Percentiles rank a stretch among this genome's conserved stretches.
Evolutionary conservation across 2,329 filamentous ascomycete species (phyloP).

Genomic region (Cercospora zeina): DNA sequence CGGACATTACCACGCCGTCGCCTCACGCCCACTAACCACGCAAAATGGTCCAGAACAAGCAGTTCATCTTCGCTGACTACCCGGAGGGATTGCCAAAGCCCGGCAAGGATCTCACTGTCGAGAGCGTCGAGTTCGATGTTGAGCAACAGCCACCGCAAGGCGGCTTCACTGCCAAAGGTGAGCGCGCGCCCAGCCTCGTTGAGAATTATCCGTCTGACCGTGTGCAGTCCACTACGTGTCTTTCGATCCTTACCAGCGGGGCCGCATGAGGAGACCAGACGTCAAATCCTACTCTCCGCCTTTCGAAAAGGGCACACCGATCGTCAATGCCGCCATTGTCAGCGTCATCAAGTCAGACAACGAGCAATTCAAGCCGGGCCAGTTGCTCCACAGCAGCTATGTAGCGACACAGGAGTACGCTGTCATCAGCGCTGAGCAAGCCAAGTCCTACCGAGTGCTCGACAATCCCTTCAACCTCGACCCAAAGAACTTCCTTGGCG

Average conservation of each 20-base stretch:
- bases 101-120: slow-evolving; percentile 69
- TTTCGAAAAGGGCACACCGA: slow-evolving; percentile 62
- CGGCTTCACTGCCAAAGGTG: slow-evolving; percentile 63
- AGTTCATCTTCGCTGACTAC: slow-evolving; percentile 69
- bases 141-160: slow-evolving; percentile 60
- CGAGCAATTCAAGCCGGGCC: slow-evolving; percentile 63
- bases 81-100: slow-evolving; percentile 67
- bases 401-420: slow-evolving; percentile 60
- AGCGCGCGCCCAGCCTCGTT: neutral
- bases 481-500: slow-evolving; percentile 67
- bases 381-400: slow-evolving; percentile 58
- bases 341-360: slow-evolving; percentile 71
- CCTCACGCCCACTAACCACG: slow-evolving; percentile 6
- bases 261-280: slow-evolving; percentile 67
- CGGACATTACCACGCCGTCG: neutral
- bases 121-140: slow-evolving; percentile 68
- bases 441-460: slow-evolving; percentile 54
- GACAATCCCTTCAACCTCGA: slow-evolving; percentile 70
- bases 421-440: slow-evolving; percentile 52
- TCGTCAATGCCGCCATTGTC: slow-evolving; percentile 64
- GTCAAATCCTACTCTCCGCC: slow-evolving; percentile 69
- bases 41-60: slow-evolving; percentile 67
- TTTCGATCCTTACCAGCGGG: slow-evolving; percentile 82
- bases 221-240: slow-evolving; percentile 67
- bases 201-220: neutral